A percentile compares a stretch with the other conserved stretches of the same genome.
These are phyloP conservation scores for Tylopilus cervinicoccineus DNA, from an alignment of 768 basidiomycete genomes.

Conservation along the genomic window DNA sequence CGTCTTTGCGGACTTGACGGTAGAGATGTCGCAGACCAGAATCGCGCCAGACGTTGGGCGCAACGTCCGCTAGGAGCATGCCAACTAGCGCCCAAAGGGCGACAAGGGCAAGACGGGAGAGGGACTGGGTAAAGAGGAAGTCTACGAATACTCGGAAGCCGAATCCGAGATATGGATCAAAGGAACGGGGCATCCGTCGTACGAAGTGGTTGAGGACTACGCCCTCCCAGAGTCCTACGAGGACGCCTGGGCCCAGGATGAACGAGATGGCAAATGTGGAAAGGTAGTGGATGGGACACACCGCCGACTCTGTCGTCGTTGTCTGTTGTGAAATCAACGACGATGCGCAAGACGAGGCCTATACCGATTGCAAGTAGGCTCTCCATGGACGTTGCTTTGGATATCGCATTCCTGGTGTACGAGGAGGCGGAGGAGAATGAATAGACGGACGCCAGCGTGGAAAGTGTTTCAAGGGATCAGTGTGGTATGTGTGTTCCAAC, in stretches of 20 bases:
- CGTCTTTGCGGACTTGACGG: conserved; percentile 34
- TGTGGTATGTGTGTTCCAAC: not conserved
- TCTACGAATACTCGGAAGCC: conserved; percentile 70
- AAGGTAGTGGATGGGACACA: conserved; percentile 11
- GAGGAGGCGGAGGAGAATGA: conserved; percentile 26
- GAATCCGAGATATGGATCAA: conserved; percentile 67
- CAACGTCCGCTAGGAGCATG: conserved; percentile 50
- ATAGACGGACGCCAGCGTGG: conserved; percentile 29
- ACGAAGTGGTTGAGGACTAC: conserved; percentile 70
- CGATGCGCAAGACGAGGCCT: conserved; percentile 61
- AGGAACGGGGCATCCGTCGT: conserved; percentile 57
- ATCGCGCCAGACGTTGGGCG: conserved; percentile 45
- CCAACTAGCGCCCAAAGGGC: conserved; percentile 51
- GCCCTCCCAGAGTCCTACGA: conserved; percentile 79
- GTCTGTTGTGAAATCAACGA: conserved; percentile 48
- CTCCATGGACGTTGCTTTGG: conserved; percentile 50
- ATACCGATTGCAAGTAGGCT: conserved; percentile 63
- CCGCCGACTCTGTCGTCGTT: conserved; percentile 30
- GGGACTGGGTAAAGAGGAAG: conserved; percentile 58
- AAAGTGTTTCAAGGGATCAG: conserved; percentile 1
- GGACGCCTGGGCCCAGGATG: conserved; percentile 40
- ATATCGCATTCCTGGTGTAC: conserved; percentile 27
- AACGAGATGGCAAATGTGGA: not conserved
- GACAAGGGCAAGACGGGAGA: conserved; percentile 44
- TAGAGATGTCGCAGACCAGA: conserved; percentile 35